Evolutionary conservation across 2,329 filamentous ascomycete genomes (phyloP).

Genomic region (Nakataea oryzae): DNA sequence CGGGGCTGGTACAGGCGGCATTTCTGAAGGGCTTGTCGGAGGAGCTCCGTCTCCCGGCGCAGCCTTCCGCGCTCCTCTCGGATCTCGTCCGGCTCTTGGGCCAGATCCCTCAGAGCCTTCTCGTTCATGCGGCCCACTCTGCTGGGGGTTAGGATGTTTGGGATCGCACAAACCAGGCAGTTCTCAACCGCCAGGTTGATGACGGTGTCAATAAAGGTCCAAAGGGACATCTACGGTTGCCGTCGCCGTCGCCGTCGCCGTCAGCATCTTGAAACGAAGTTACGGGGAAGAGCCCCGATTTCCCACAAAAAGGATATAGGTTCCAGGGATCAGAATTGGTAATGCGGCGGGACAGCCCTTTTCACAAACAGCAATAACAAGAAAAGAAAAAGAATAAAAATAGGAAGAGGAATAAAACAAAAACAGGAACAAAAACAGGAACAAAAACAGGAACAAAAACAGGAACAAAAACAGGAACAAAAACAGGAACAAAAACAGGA

Average conservation of each 20-base stretch:
- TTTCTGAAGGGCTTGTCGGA: constrained; percentile 10
- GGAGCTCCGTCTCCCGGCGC: constrained; percentile 6
- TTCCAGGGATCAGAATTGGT: no score
- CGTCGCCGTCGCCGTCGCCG: no score
- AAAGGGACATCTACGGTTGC: constrained; percentile 11
- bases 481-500: no score
- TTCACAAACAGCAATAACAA: no score
- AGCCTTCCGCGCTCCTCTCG: constrained; percentile 5
- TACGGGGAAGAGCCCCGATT: constrained; percentile 27
- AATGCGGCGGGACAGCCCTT: no score
- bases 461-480: no score
- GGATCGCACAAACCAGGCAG: constrained; percentile 23
- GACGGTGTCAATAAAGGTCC: constrained; percentile 15
- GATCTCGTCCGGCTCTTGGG: constrained; percentile 18
- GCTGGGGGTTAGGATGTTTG: constrained; percentile 27
- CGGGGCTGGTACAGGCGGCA: constrained; percentile 10
- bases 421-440: no score
- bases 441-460: no score
- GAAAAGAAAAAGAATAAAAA: no score
- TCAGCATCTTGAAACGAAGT: constrained; percentile 30
- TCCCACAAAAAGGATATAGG: no score
- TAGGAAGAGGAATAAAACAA: no score
- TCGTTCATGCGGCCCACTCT: constrained; percentile 23
- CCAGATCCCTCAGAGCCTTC: constrained; percentile 16
- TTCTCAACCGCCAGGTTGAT: constrained; percentile 13